Evolutionary conservation across 106 monocot genomes (phyloP), one percentile per base, ranked within the genome.

Genomic region (Dactylorhiza incarnata): DNA sequence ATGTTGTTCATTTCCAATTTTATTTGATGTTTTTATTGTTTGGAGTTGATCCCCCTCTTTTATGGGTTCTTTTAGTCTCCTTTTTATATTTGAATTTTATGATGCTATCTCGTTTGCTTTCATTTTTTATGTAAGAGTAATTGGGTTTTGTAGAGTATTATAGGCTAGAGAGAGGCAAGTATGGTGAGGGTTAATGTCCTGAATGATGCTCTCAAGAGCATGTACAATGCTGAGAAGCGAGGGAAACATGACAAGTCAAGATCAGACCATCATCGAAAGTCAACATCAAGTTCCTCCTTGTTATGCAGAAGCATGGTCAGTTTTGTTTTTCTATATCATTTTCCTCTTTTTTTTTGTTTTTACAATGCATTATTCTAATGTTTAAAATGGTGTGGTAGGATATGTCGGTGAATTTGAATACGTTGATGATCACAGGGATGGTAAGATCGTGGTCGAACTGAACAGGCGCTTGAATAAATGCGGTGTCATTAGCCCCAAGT

Each of bases 251-350:
- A 5, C 90, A 90, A 48, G 90, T 90, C 17, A 82, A 78, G 79
- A 90, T 90, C 75, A 82, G 90, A 15, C 90, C 90, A 49, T 90
- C 90, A 3, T 90, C 86, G 6, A 90, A 87, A 86, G 86, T 90
- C 23, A 90, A 86, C 56, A 90, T 90, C 73, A 87, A 90, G 84
- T 90, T 90, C 73, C 90, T 90, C 54, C 67, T 90, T 14, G 90
- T 90, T 66, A 90, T 90, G 86, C 86, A 85, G 86, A 90, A 90
- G 83, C 89, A 89, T 71, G 89, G 89, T 89, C 54, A 37, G 78
- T 43, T n/a, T 45, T 46, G 9, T 14, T 43, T 3, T 43, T 14
- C 10, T 12, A 10, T 44, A 12, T 37, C 15, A 5, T 22, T 16
- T 0, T 58, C 15, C 13, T 37, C 8, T n/a, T n/a, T 29, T 13